phyloP scores from a whole-genome alignment of 2,329 filamentous ascomycete genomes.

The Apiospora aurea region DNA sequence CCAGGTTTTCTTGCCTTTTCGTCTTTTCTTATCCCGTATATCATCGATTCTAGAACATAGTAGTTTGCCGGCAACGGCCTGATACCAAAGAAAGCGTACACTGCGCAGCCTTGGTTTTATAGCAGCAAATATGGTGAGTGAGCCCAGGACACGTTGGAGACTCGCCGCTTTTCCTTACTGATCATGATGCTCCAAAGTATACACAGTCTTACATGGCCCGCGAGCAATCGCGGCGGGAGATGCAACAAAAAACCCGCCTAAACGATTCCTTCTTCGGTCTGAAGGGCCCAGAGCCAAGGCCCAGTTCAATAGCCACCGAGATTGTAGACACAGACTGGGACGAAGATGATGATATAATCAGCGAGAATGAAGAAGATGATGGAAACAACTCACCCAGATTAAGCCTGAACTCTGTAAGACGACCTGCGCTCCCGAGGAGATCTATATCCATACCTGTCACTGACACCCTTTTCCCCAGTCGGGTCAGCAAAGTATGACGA shows the following conservation, averaged over 20 bases:
- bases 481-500: slow-evolving; percentile 79
- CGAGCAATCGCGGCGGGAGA: slow-evolving; percentile 53
- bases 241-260: slow-evolving; percentile 57
- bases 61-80: slow-evolving; percentile 43
- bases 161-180: slow-evolving; percentile 1
- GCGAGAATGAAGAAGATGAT: slow-evolving; percentile 63
- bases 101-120: slow-evolving; percentile 29
- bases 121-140: slow-evolving; percentile 33
- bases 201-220: slow-evolving; percentile 31
- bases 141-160: neutral
- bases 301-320: slow-evolving; percentile 76
- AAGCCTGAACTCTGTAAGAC: slow-evolving; percentile 75
- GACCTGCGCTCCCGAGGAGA: neutral
- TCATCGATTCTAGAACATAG: slow-evolving; percentile 38
- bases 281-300: slow-evolving; percentile 62
- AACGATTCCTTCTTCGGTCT: slow-evolving; percentile 69
- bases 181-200: slow-evolving; percentile 34
- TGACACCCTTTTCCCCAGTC: slow-evolving; percentile 54
- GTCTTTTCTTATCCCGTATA: slow-evolving; percentile 40
- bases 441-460: slow-evolving; percentile 24
- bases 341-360: slow-evolving; percentile 67
- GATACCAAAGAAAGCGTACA: slow-evolving; percentile 33
- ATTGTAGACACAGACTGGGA: slow-evolving; percentile 80
- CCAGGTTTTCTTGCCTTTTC: slow-evolving; percentile 38
- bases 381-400: slow-evolving; percentile 64